A percentile compares a stretch with the other conserved stretches of the same genome.
These are phyloP conservation scores for Phaeophleospora eucalypticola DNA, from an alignment of 2,329 filamentous ascomycete species.

Conservation along the genomic window DNA sequence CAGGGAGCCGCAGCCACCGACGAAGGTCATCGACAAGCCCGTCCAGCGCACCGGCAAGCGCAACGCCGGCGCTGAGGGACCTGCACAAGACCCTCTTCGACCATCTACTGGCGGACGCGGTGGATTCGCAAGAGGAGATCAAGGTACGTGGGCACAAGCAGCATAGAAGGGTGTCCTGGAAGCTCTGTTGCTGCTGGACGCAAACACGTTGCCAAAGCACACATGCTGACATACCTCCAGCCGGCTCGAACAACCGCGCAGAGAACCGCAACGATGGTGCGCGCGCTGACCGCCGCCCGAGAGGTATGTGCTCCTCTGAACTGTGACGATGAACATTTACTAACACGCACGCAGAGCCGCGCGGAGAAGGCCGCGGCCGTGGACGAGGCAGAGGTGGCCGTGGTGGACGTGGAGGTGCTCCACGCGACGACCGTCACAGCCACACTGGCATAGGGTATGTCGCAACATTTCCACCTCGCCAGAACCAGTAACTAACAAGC, in stretches of 20 bases:
- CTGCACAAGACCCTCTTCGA: constrained; percentile 39
- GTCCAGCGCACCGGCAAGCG: constrained; percentile 75
- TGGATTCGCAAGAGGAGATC: constrained; percentile 70
- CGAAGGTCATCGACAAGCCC: constrained; percentile 86
- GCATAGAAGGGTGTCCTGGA: background rate
- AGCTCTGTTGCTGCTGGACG: too few species aligned
- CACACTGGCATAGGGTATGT: constrained; percentile 56
- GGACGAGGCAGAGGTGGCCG: constrained; percentile 49
- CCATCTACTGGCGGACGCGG: constrained; percentile 44
- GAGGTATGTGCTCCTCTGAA: constrained; percentile 27
- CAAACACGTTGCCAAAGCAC: too few species aligned
- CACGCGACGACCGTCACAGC: constrained; percentile 60
- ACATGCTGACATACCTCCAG: constrained; percentile 36
- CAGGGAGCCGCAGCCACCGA: constrained; percentile 70
- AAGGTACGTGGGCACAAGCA: constrained; percentile 58
- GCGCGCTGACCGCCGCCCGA: constrained; percentile 43
- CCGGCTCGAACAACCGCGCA: constrained; percentile 77
- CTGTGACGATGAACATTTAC: background rate
- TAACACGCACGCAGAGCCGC: constrained; percentile 20
- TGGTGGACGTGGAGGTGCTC: constrained; percentile 45
- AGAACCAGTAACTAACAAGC: constrained; percentile 23
- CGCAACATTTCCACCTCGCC: background rate
- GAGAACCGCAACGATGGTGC: constrained; percentile 69
- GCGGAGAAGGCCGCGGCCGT: constrained; percentile 43
- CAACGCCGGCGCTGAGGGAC: constrained; percentile 73